Conservation (phyloP, 192 early-diverging fungal genomes). For the Kickxella alabastrina region DNA sequence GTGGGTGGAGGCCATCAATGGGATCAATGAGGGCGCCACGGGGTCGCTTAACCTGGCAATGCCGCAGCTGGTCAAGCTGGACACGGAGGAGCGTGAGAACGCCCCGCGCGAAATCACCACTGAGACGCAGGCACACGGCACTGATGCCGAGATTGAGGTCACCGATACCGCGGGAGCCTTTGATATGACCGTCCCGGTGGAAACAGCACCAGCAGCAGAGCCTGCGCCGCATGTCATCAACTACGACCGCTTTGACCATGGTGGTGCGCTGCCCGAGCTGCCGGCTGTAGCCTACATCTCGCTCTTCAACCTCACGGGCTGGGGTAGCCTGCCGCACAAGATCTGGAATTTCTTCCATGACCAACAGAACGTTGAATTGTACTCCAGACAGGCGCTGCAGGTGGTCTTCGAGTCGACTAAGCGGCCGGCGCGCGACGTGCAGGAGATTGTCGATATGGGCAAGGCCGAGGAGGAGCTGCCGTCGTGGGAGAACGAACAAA, state of each 20-base stretch:
- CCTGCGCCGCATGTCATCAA: slow-evolving; percentile 15
- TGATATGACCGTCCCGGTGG: not conserved
- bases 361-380: slow-evolving; percentile 49
- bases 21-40: slow-evolving; percentile 40
- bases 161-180: slow-evolving; percentile 16
- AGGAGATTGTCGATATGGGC: slow-evolving; percentile 37
- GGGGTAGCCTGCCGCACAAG: slow-evolving; percentile 38
- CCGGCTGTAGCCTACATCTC: slow-evolving; percentile 44
- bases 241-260: slow-evolving; percentile 41
- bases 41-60: slow-evolving; percentile 38
- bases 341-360: slow-evolving; percentile 52
- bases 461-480: slow-evolving; percentile 27
- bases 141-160: slow-evolving; percentile 8
- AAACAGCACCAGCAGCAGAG: not conserved
- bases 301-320: slow-evolving; percentile 38
- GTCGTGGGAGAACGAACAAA: slow-evolving; percentile 29
- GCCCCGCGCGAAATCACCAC: slow-evolving; percentile 17
- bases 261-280: slow-evolving; percentile 8
- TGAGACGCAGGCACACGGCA: slow-evolving; percentile 4
- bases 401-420: slow-evolving; percentile 42
- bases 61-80: slow-evolving; percentile 27
- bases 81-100: slow-evolving; percentile 17
- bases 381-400: slow-evolving; percentile 46
- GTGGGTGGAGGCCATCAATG: slow-evolving; percentile 47
- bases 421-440: slow-evolving; percentile 13